Conservation (phyloP, 352 stramenopile species). For the Globisporangium nodosum region DNA sequence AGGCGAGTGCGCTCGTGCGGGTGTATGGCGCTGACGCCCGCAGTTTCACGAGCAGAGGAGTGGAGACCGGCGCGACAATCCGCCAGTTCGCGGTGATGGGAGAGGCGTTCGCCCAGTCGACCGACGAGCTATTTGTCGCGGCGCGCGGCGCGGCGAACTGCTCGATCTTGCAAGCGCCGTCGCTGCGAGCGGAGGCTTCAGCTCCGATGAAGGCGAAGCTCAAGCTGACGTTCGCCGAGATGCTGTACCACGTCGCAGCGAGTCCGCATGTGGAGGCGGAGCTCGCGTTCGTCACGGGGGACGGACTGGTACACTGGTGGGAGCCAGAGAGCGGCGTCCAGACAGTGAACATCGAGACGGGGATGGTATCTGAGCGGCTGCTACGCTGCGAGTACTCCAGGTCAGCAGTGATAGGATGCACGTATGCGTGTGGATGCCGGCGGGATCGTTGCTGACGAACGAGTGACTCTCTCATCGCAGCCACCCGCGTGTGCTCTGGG, state of each 20-base stretch:
- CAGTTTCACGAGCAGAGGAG: conserved; percentile 26
- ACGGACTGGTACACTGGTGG: conserved; percentile 51
- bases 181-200: not conserved
- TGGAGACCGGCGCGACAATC: conserved; percentile 53
- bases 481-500: conserved; percentile 70
- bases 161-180: conserved; percentile 24
- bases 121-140: conserved; percentile 26
- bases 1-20: conserved; percentile 49
- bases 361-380: conserved; percentile 27
- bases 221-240: conserved; percentile 45
- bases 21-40: not conserved
- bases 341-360: conserved; percentile 17
- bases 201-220: conserved; percentile 25
- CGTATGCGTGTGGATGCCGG: not conserved
- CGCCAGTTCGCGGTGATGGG: conserved; percentile 61
- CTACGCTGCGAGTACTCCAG: conserved; percentile 69
- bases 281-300: conserved; percentile 38
- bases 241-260: conserved; percentile 52
- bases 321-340: conserved; percentile 37
- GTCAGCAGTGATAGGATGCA: conserved; percentile 16
- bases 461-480: conserved; percentile 14
- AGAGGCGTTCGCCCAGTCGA: conserved; percentile 28
- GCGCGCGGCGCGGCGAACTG: conserved; percentile 40
- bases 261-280: conserved; percentile 65
- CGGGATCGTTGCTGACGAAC: not conserved